Evolutionary conservation across 2,329 filamentous ascomycete genomes (phyloP), one percentile per base, ranked within the genome.

Genomic region (Fusarium sp.): DNA sequence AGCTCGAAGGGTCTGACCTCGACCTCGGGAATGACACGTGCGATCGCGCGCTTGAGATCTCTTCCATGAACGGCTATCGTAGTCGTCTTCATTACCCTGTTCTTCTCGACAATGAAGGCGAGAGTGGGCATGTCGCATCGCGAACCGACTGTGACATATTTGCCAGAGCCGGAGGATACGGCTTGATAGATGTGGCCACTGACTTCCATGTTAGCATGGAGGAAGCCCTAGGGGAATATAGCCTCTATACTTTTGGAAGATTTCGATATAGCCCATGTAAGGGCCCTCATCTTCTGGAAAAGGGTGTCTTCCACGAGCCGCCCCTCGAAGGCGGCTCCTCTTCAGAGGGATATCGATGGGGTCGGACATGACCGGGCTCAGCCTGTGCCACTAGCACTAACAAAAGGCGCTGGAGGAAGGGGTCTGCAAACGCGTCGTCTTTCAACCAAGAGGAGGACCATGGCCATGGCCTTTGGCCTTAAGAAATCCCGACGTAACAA

Each of bases 21-120:
- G 3, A 36, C 40, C 8, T 71, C 60, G 6, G 64, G 59, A 29
- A 85, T 81, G 67, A 82, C 84, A 38, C 82, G 81, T n/a, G 82
- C 84, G 17, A 85, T 63, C 16, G 70, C 65, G 12, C 67, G 81
- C 51, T 83, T 81, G 60, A 86, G 80, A 20, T 81, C 81, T 38
- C 82, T 79, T 63, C 84, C 85, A n/a, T 63, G 67, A 5, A 80
- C 70, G 11, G 76, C 72, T 12, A 81, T 58, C 5, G 73, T 69
- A 9, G 79, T 75, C 0, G 57, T 71, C 20, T 71, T 75, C 12
- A 51, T 62, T 2, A 64, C 38, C 20, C 79, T 71, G 42, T 77
- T 69, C 61, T 81, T 81, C 44, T 77, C 74, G 22, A 80, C 67
- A 14, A 76, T 67, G 61, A 81, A 81, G 7, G 77, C 71, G 1